These are phyloP conservation scores for Passiflora organensis DNA, from an alignment of 345 rosid genomes.

Conservation along the genomic window DNA sequence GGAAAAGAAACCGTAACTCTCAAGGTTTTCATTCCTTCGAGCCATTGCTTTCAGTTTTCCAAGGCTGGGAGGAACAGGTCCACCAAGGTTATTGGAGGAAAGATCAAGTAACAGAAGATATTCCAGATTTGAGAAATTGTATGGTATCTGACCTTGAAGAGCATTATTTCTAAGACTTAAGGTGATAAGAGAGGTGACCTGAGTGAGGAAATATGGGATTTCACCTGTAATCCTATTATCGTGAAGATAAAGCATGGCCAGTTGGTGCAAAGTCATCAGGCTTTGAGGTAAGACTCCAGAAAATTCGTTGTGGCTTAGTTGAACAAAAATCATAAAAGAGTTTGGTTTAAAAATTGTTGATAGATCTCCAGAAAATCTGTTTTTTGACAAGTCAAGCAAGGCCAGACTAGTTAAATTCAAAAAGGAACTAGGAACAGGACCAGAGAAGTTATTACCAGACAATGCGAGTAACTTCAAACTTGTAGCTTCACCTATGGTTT, in stretches of 20 bases:
- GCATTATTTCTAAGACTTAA: conserved; percentile 35
- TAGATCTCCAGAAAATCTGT: conserved; percentile 8
- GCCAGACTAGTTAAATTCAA: neutral
- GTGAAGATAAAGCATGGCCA: conserved; percentile 8
- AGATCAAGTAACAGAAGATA: conserved; percentile 15
- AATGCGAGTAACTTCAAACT: conserved; percentile 8
- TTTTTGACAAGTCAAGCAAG: conserved; percentile 17
- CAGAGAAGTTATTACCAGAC: conserved; percentile 31
- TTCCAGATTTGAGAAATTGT: conserved; percentile 23
- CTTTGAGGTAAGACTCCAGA: neutral
- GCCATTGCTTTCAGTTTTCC: neutral
- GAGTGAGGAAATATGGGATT: conserved; percentile 18
- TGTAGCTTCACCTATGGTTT: conserved; percentile 4
- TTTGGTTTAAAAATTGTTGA: conserved; percentile 1
- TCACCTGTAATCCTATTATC: conserved; percentile 32
- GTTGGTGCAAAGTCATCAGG: neutral
- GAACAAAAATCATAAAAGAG: neutral
- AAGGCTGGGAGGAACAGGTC: neutral
- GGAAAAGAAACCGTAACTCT: neutral
- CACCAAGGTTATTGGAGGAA: conserved; percentile 2
- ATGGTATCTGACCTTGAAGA: conserved; percentile 28
- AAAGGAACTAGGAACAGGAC: conserved; percentile 18
- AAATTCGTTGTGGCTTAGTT: conserved; percentile 1
- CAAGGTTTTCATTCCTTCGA: neutral
- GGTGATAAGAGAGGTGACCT: conserved; percentile 24